phyloP scores from a whole-genome alignment of 352 stramenopile genomes.

The Pythium rhizo-oryzae region DNA sequence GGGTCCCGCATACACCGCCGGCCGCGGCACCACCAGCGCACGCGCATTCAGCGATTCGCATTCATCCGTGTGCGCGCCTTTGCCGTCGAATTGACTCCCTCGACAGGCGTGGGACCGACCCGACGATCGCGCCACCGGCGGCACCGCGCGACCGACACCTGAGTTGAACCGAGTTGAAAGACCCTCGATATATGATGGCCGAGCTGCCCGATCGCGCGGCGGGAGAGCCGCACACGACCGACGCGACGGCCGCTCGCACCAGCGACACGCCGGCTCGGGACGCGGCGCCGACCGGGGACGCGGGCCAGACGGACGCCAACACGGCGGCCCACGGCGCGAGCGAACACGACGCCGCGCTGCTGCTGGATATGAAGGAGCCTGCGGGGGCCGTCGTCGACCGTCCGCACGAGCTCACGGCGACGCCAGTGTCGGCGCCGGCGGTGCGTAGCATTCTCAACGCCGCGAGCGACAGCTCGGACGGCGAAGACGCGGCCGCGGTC shows the following conservation, averaged over 20 bases:
- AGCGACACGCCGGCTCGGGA: too few relatives aligned
- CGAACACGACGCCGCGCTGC: constrained; percentile 4
- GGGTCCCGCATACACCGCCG: too few relatives aligned
- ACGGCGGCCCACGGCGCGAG: background rate
- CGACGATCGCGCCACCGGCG: background rate
- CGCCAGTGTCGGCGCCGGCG: too few relatives aligned
- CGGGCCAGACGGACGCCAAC: background rate
- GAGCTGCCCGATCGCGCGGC: background rate
- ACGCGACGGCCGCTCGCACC: too few relatives aligned
- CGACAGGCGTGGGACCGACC: background rate
- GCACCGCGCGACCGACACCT: constrained; percentile 1
- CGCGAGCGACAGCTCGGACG: constrained; percentile 5
- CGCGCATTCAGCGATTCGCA: constrained; percentile 20
- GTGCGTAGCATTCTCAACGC: constrained; percentile 20
- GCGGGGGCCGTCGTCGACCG: background rate
- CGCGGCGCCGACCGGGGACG: too few relatives aligned
- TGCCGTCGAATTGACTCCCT: background rate
- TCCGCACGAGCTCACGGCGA: constrained; percentile 8
- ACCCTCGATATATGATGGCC: too few relatives aligned
- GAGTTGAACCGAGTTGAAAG: background rate
- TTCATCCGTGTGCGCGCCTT: constrained; percentile 1
- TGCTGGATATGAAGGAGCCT: constrained; percentile 17
- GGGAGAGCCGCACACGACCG: background rate
- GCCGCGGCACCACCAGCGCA: constrained; percentile 4
- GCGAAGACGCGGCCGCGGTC: constrained; percentile 3